Conservation (phyloP, 2,329 filamentous ascomycete genomes). For the Clarireedia homoeocarpa region DNA sequence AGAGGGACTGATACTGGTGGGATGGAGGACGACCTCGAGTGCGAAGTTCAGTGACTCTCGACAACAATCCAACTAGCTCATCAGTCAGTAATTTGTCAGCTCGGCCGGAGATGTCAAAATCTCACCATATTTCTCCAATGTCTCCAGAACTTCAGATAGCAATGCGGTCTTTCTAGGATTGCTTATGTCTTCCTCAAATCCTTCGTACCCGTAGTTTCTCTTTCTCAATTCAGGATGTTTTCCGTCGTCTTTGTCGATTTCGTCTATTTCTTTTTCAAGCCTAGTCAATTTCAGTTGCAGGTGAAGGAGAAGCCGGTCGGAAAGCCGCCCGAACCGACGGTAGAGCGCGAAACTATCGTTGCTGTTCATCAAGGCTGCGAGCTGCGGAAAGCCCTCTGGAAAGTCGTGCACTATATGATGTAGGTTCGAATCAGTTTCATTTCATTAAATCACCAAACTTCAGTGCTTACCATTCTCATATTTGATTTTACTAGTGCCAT, state of each 20-base stretch:
- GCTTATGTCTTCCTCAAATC: neutral
- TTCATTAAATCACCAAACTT: neutral
- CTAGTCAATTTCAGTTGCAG: neutral
- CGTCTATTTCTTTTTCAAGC: constrained; percentile 10
- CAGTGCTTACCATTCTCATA: neutral
- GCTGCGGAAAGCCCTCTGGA: constrained; percentile 11
- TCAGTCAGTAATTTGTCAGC: neutral
- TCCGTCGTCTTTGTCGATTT: constrained; percentile 11
- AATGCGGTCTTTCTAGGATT: constrained; percentile 1
- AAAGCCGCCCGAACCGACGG: constrained; percentile 11
- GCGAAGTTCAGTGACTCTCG: neutral
- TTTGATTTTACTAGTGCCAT: neutral
- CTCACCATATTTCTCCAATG: too few species aligned
- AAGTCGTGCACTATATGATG: constrained; percentile 8
- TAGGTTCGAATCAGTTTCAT: neutral
- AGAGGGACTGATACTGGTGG: constrained; percentile 2
- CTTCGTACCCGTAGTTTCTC: constrained; percentile 2
- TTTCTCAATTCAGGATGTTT: neutral
- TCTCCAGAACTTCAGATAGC: neutral
- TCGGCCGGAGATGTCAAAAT: neutral
- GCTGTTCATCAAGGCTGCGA: constrained; percentile 14
- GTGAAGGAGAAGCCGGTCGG: neutral
- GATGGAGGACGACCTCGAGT: neutral
- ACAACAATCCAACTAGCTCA: constrained; percentile 3
- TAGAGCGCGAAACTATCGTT: constrained; percentile 10